Evolutionary conservation across 2,329 filamentous ascomycete species (phyloP).

Genomic region (Drechslerella coelobrocha): DNA sequence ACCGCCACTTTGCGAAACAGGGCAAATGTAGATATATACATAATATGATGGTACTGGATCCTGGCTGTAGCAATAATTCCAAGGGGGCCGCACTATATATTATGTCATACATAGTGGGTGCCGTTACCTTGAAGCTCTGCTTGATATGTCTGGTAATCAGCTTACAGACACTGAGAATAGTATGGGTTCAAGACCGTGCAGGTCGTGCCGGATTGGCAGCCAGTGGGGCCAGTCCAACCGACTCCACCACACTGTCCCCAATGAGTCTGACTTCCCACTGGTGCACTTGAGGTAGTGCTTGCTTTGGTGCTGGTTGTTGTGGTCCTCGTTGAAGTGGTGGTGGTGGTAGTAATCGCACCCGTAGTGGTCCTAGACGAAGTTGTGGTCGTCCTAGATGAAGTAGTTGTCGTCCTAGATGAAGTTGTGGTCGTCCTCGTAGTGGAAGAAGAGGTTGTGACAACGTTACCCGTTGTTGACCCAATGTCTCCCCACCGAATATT

Average conservation of each 20-base stretch:
- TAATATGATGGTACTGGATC: too few relatives aligned
- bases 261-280: slow-evolving; percentile 6
- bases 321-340: slow-evolving; percentile 2
- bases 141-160: background rate
- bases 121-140: too few relatives aligned
- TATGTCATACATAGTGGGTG: too few relatives aligned
- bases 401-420: slow-evolving; percentile 1
- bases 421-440: slow-evolving; percentile 11
- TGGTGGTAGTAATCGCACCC: background rate
- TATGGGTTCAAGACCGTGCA: slow-evolving; percentile 52
- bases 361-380: slow-evolving; percentile 5
- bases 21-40: too few relatives aligned
- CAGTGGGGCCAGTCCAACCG: slow-evolving; percentile 50
- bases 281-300: slow-evolving; percentile 10
- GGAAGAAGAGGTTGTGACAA: background rate
- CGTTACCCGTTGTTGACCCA: slow-evolving; percentile 60
- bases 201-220: slow-evolving; percentile 42
- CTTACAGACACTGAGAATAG: slow-evolving; percentile 54
- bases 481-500: slow-evolving; percentile 70
- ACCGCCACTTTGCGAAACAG: too few relatives aligned
- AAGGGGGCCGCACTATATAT: too few relatives aligned
- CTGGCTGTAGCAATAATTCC: too few relatives aligned
- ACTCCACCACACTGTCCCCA: slow-evolving; percentile 43
- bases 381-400: slow-evolving; percentile 10
- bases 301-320: slow-evolving; percentile 8